These are phyloP conservation scores for Corynascus novoguineensis DNA, from an alignment of 495 filamentous ascomycete genomes.

Conservation along the genomic window DNA sequence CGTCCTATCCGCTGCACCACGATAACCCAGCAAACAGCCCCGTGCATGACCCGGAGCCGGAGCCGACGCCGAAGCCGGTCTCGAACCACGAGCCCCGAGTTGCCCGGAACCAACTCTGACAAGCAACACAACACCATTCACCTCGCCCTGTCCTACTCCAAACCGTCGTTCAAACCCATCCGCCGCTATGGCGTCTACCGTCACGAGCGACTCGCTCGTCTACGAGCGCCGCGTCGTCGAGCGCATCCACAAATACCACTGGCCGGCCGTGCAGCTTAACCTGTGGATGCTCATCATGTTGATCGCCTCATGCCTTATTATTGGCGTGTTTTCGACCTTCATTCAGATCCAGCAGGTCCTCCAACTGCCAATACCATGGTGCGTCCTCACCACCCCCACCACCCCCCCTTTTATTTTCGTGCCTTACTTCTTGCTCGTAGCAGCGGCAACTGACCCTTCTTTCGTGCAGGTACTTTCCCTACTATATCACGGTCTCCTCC, in stretches of 20 bases:
- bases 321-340: conserved; percentile 85
- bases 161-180: not conserved
- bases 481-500: conserved; percentile 67
- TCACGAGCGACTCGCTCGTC: conserved; percentile 36
- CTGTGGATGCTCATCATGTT: conserved; percentile 89
- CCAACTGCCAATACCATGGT: conserved; percentile 76
- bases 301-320: conserved; percentile 65
- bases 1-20: not conserved
- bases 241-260: conserved; percentile 71
- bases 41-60: not conserved
- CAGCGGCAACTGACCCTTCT: conserved; percentile 1
- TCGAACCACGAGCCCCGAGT: not conserved
- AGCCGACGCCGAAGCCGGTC: not conserved
- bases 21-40: not conserved
- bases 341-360: conserved; percentile 72
- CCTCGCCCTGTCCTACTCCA: not conserved
- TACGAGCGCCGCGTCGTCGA: conserved; percentile 39
- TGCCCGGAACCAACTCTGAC: not conserved
- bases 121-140: not conserved
- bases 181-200: conserved; percentile 39
- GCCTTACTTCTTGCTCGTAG: not conserved
- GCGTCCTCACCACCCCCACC: conserved; percentile 27
- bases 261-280: conserved; percentile 90
- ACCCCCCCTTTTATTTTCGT: not conserved
- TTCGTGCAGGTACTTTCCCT: conserved; percentile 78